Evolutionary conservation across 148 eudicot species (phyloP).

Genomic region (Chenopodium formosanum): DNA sequence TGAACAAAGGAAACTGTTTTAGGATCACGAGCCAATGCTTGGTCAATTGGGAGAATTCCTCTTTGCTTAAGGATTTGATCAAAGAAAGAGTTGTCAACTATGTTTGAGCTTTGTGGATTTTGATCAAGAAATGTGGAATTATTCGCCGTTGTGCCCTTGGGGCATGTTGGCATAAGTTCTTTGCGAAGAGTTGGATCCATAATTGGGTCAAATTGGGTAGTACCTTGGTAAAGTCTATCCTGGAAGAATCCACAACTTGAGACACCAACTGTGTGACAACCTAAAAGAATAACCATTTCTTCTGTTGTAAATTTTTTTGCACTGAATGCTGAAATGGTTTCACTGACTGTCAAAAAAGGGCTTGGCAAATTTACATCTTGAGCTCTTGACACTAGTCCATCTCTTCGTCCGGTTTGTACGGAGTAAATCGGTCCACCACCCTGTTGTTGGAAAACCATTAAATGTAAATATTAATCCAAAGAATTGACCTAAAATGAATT

Average conservation of each 20-base stretch:
- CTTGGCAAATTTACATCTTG: slow-evolving; percentile 17
- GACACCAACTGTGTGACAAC: slow-evolving; percentile 19
- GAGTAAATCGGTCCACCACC: slow-evolving; percentile 17
- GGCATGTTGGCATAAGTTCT: slow-evolving; percentile 23
- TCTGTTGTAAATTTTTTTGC: not conserved
- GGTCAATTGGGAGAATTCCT: slow-evolving; percentile 30
- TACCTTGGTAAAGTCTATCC: slow-evolving; percentile 5
- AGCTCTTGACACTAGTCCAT: not conserved
- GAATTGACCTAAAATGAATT: too few species aligned
- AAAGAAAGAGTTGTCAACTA: slow-evolving; percentile 21
- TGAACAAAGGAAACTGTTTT: not conserved
- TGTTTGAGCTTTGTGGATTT: slow-evolving; percentile 24
- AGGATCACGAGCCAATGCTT: slow-evolving; percentile 20
- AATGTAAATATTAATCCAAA: not conserved
- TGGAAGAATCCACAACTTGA: slow-evolving; percentile 17
- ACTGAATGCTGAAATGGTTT: not conserved
- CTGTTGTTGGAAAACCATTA: not conserved
- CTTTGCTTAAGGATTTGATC: slow-evolving; percentile 16
- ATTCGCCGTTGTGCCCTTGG: not conserved
- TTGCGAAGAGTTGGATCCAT: slow-evolving; percentile 23
- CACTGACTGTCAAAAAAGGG: not conserved
- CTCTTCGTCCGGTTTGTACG: slow-evolving; percentile 18
- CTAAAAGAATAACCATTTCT: slow-evolving; percentile 24
- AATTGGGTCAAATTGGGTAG: not conserved
- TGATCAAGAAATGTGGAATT: slow-evolving; percentile 22